Evolutionary conservation across 495 filamentous ascomycete genomes (phyloP).

Genomic region (Saxophila tyrrhenica): DNA sequence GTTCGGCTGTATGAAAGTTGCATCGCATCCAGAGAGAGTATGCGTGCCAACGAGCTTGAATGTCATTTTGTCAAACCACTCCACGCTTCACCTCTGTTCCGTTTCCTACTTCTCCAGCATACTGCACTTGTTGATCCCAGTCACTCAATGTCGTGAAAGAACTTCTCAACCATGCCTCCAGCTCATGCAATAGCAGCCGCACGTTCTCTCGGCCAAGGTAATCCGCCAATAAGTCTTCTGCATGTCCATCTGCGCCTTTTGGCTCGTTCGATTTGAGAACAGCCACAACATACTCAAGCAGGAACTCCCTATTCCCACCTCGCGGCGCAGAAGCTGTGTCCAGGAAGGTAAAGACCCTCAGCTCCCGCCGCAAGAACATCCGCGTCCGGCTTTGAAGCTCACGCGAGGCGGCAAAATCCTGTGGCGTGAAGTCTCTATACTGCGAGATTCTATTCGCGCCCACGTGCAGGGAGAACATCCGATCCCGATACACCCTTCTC

Average conservation of each 20-base stretch:
- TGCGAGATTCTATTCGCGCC: slow-evolving; percentile 72
- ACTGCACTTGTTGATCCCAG: slow-evolving; percentile 78
- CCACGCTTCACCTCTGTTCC: background rate
- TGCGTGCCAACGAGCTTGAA: background rate
- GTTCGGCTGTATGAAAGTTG: background rate
- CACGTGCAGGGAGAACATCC: slow-evolving; percentile 72
- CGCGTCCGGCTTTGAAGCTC: slow-evolving; percentile 71
- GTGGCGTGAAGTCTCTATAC: slow-evolving; percentile 64
- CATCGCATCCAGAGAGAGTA: background rate
- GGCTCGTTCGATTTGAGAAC: slow-evolving; percentile 85
- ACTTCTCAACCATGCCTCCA: slow-evolving; percentile 70
- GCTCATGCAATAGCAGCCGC: slow-evolving; percentile 71
- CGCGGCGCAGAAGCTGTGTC: slow-evolving; percentile 30
- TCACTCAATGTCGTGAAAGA: slow-evolving; percentile 55
- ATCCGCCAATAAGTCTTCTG: slow-evolving; percentile 78
- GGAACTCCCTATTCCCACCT: slow-evolving; percentile 72
- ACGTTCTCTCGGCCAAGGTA: slow-evolving; percentile 73
- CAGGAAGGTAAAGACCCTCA: slow-evolving; percentile 77
- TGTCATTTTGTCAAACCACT: background rate
- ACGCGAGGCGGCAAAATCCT: slow-evolving; percentile 49
- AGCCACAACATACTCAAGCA: slow-evolving; percentile 79
- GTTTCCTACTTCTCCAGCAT: slow-evolving; percentile 26
- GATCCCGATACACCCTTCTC: slow-evolving; percentile 61
- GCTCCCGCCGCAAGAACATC: slow-evolving; percentile 76
- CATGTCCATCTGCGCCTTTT: slow-evolving; percentile 72